These are phyloP conservation scores for Trichoderma arundinaceum DNA, from an alignment of 2,329 filamentous ascomycete species.

Conservation along the genomic window DNA sequence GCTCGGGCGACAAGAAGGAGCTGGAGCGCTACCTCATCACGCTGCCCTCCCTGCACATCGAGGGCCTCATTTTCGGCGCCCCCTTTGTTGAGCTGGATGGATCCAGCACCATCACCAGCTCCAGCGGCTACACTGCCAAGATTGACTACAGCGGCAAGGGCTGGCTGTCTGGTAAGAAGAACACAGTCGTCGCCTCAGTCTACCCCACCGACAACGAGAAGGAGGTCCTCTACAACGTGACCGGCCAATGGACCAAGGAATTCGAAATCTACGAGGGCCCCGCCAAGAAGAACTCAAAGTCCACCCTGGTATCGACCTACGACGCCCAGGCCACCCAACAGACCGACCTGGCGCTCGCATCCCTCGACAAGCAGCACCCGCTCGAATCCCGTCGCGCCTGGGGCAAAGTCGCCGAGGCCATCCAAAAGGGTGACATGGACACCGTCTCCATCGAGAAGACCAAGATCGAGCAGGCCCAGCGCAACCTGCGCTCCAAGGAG, in stretches of 20 bases:
- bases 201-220: conserved; percentile 74
- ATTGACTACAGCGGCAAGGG: conserved; percentile 94
- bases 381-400: conserved; percentile 89
- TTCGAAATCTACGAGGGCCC: conserved; percentile 77
- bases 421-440: conserved; percentile 84
- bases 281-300: conserved; percentile 55
- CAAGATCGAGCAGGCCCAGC: conserved; percentile 88
- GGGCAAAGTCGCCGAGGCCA: conserved; percentile 81
- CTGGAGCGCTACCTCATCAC: conserved; percentile 86
- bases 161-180: conserved; percentile 96
- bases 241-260: conserved; percentile 87
- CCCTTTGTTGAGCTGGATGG: conserved; percentile 93
- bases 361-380: conserved; percentile 79
- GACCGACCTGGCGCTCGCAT: conserved; percentile 72
- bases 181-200: conserved; percentile 78
- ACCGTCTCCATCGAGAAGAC: conserved; percentile 77
- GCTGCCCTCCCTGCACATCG: conserved; percentile 88
- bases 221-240: conserved; percentile 77
- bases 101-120: conserved; percentile 83
- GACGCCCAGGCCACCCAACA: conserved; percentile 62
- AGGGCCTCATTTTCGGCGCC: conserved; percentile 83
- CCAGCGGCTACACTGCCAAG: conserved; percentile 83
- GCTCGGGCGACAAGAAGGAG: conserved; percentile 41
- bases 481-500: conserved; percentile 74
- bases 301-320: conserved; percentile 63